phyloP scores from a whole-genome alignment of 2,329 filamentous ascomycete species.

The Ramularia endophylla region DNA sequence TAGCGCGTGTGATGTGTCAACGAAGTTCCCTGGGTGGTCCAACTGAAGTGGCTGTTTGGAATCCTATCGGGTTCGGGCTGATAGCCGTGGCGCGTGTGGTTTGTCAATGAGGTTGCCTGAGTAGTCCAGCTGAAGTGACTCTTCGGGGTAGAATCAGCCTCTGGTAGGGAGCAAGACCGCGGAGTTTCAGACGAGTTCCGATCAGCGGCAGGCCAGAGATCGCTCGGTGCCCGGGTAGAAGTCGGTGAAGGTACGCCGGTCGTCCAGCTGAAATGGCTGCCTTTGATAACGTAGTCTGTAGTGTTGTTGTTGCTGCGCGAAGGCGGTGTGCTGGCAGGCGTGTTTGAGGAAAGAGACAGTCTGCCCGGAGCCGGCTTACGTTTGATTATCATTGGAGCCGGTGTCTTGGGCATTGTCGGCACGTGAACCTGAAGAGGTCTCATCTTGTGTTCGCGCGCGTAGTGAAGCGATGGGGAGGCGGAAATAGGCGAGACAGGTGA shows the following conservation, averaged over 20 bases:
- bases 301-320: constrained; percentile 6
- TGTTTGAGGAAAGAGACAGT: constrained; percentile 12
- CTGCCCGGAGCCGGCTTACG: constrained; percentile 24
- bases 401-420: constrained; percentile 1
- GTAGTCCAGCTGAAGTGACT: constrained; percentile 34
- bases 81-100: no score
- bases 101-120: constrained; percentile 12
- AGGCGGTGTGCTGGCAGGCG: constrained; percentile 18
- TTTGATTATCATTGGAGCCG: constrained; percentile 15
- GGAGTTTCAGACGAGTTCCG: no score
- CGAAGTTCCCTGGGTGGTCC: constrained; percentile 25
- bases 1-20: no score
- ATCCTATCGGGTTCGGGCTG: no score
- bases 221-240: no score
- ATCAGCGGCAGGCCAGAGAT: no score
- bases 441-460: neutral
- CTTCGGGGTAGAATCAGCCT: constrained; percentile 2
- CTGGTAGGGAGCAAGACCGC: neutral
- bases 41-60: constrained; percentile 29
- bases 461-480: neutral
- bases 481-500: constrained; percentile 21
- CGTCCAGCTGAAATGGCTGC: constrained; percentile 32
- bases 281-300: constrained; percentile 4
- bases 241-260: constrained; percentile 18
- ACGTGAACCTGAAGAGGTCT: neutral